Evolutionary conservation across 441 rosid genomes (phyloP).

Genomic region (Theobroma grandiflorum): DNA sequence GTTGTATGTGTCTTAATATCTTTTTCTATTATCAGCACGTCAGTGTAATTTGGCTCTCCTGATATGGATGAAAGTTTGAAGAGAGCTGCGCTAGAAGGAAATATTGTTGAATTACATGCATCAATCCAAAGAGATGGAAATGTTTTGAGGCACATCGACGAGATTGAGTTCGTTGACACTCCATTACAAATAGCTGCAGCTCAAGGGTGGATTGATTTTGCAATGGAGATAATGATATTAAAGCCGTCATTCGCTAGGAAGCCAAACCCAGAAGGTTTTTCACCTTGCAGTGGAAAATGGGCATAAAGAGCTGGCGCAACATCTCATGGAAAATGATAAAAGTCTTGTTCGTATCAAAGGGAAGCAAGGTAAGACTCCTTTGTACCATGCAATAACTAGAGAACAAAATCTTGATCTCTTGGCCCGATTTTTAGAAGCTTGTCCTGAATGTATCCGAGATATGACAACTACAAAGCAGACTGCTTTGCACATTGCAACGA

Average conservation of each 20-base stretch:
- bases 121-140: too few relatives aligned
- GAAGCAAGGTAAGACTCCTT: slow-evolving; percentile 12
- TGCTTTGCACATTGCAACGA: neutral
- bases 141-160: too few relatives aligned
- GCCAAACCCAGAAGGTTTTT: neutral
- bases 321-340: neutral
- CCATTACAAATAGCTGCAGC: too few relatives aligned
- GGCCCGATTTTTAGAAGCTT: neutral
- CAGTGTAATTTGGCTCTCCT: too few relatives aligned
- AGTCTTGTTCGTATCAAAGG: slow-evolving; percentile 9
- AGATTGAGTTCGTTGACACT: too few relatives aligned
- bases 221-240: neutral
- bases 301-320: neutral
- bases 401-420: neutral
- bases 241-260: neutral
- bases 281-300: neutral
- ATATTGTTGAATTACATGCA: slow-evolving; percentile 33
- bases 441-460: neutral
- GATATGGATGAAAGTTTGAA: too few relatives aligned
- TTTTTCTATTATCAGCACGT: too few relatives aligned
- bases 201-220: too few relatives aligned
- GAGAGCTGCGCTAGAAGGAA: slow-evolving; percentile 34
- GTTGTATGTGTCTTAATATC: neutral
- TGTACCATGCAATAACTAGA: too few relatives aligned
- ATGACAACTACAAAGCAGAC: neutral